Percentiles rank a stretch among this genome's conserved stretches.
Conservation (phyloP, 192 early-diverging fungal species). For the Physocladia obscura region DNA sequence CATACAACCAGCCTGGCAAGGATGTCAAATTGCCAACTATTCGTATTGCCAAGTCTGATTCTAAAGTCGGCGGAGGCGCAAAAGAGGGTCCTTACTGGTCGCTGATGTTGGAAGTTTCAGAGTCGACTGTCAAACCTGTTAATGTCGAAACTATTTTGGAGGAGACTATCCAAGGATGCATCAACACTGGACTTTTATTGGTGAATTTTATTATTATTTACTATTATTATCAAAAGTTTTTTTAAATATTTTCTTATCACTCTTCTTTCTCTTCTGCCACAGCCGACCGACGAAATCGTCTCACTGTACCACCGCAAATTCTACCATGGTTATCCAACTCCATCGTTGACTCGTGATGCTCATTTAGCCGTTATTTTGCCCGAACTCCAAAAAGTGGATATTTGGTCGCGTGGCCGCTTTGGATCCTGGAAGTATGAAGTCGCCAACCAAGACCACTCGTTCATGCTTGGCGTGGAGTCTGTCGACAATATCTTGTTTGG, state of each 20-base stretch:
- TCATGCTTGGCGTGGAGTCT: conserved; percentile 39
- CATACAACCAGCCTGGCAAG: conserved; percentile 26
- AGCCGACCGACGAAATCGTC: conserved; percentile 36
- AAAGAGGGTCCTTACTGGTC: conserved; percentile 40
- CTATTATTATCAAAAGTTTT: background rate
- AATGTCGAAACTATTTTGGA: conserved; percentile 20
- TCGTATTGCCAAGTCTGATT: conserved; percentile 19
- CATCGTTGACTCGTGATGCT: conserved; percentile 32
- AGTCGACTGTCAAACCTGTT: conserved; percentile 35
- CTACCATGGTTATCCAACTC: conserved; percentile 39
- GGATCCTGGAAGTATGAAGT: conserved; percentile 43
- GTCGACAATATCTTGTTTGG: conserved; percentile 36
- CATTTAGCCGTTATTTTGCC: conserved; percentile 24
- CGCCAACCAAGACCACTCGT: conserved; percentile 41
- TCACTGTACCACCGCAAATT: conserved; percentile 33
- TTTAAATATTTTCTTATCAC: conserved; percentile 7
- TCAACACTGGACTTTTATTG: conserved; percentile 30
- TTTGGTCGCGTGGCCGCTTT: conserved; percentile 41
- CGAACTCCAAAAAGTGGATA: conserved; percentile 20
- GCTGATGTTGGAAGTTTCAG: conserved; percentile 39
- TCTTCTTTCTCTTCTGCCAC: background rate
- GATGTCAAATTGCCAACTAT: conserved; percentile 26
- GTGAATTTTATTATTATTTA: background rate
- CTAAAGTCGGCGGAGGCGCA: background rate
- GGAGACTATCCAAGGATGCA: conserved; percentile 38